Evolutionary conservation across 352 stramenopile genomes (phyloP).

Genomic region (Pythium rishiriense): DNA sequence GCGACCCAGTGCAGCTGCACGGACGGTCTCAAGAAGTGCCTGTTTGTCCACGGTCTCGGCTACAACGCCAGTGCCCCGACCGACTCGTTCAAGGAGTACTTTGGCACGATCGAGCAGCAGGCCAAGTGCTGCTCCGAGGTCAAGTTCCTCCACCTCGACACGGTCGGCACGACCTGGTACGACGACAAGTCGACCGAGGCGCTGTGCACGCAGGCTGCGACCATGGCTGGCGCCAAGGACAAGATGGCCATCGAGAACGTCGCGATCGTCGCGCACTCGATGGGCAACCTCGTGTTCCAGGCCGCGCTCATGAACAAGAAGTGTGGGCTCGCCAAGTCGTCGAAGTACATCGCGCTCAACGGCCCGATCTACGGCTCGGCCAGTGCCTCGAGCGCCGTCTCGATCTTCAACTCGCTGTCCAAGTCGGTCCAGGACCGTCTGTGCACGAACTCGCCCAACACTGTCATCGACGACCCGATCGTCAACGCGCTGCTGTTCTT

Average conservation of each 20-base stretch:
- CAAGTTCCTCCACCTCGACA: constrained; percentile 40
- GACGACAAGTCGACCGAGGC: constrained; percentile 14
- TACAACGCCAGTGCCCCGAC: background rate
- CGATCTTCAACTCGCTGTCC: constrained; percentile 22
- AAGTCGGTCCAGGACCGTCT: constrained; percentile 15
- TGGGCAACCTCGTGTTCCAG: constrained; percentile 45
- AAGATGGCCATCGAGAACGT: constrained; percentile 30
- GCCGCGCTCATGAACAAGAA: constrained; percentile 28
- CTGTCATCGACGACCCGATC: constrained; percentile 8
- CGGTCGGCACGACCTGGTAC: constrained; percentile 30
- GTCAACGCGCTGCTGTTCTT: constrained; percentile 14
- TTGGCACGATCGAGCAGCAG: constrained; percentile 29
- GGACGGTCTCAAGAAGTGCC: constrained; percentile 28
- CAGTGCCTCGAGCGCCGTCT: constrained; percentile 19
- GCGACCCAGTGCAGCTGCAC: constrained; percentile 17
- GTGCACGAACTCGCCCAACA: constrained; percentile 22
- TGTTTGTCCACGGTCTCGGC: constrained; percentile 40
- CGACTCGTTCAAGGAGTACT: constrained; percentile 29
- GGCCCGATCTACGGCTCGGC: constrained; percentile 38
- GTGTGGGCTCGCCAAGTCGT: constrained; percentile 29
- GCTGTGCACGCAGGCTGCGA: constrained; percentile 26
- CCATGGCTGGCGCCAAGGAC: constrained; percentile 6
- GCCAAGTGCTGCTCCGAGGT: constrained; percentile 32
- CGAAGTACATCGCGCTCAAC: constrained; percentile 45
- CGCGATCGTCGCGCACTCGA: constrained; percentile 45